Base-by-base conservation (phyloP, 495 filamentous ascomycete species). In the Annulohypoxylon moriforme region DNA sequence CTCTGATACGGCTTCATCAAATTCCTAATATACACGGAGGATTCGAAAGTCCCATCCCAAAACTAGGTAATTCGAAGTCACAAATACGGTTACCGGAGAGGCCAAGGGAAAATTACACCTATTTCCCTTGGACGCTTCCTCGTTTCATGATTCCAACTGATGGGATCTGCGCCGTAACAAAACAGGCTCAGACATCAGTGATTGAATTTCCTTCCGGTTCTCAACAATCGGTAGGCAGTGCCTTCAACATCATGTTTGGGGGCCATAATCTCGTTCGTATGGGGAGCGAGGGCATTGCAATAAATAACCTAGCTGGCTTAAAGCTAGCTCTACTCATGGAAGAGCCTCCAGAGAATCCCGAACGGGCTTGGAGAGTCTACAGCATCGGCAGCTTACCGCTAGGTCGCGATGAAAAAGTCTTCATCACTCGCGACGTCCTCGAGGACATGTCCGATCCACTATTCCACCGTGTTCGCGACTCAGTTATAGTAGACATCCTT, bases 111-210 rank as follows among this genome's bases (percentile, higher is more conserved):
- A 96, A 94, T 75, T 90, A 94, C 74, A 96, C 91, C 0, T 92
- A 92, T 71, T 99, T 93, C 71, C 96, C 96, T 2, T 98, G 94
- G 94, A 97, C 96, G 0, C 82, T 98, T 0, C 94, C 95, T 0
- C 81, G 82, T 2, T 85, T 89, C 47, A 80, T 96, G 49, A 83
- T 97, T 8, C 93, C 93, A 0, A 82, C 82, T 18, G 88, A 96
- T 67, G 94, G 89, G 2, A 89, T 84, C 10, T 95, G 93, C 63
- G 85, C 90, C 20, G 80, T 79, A 38, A 78, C 81, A 16, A 76
- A 78, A 57, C 76, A 81, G 22, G 77, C 79, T 4, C 83, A 88
- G 18, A 92, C 92, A 1, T 86, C 93, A 27, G 89, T 93, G 55
- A 89, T 98, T 6, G 92, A 93, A 14, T 98, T 98, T 77, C 92